Conservation (phyloP, 2,329 filamentous ascomycete species). For the Albophoma yamanashiensis region DNA sequence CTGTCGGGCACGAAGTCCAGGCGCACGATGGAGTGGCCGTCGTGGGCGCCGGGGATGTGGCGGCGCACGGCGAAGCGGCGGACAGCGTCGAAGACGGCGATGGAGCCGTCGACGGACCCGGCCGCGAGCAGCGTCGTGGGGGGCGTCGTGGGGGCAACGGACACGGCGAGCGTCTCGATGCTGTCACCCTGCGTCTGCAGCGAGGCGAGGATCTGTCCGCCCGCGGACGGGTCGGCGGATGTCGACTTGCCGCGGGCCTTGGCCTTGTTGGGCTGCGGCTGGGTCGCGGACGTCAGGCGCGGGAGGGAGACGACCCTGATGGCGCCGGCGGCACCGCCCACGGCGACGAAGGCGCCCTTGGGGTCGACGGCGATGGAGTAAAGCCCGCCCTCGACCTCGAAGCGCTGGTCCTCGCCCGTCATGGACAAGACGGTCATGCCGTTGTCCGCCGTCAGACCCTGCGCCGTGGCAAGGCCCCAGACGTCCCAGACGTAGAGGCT, state of each 20-base stretch:
- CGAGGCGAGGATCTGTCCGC: constrained; percentile 63
- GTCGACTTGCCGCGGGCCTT: not conserved
- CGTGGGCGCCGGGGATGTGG: constrained; percentile 72
- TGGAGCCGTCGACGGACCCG: constrained; percentile 62
- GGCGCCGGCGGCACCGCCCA: constrained; percentile 77
- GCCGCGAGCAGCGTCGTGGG: constrained; percentile 49
- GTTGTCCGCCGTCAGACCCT: constrained; percentile 37
- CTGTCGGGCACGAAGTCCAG: constrained; percentile 66
- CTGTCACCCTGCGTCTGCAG: constrained; percentile 66
- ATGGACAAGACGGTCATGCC: constrained; percentile 62
- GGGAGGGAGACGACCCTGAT: constrained; percentile 82
- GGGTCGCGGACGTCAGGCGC: constrained; percentile 33
- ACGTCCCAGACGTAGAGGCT: constrained; percentile 90
- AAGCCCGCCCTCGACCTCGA: constrained; percentile 81
- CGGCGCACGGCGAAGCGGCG: constrained; percentile 80
- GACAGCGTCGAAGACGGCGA: constrained; percentile 78
- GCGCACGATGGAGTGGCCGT: constrained; percentile 84
- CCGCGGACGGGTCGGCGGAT: constrained; percentile 25
- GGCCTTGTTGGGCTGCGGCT: constrained; percentile 9
- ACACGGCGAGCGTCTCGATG: constrained; percentile 67
- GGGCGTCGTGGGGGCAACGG: constrained; percentile 23
- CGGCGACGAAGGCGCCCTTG: constrained; percentile 66
- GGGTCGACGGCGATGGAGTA: constrained; percentile 82
- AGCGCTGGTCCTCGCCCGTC: constrained; percentile 75
- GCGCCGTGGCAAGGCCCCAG: constrained; percentile 64